Evolutionary conservation across 2,329 filamentous ascomycete genomes (phyloP).

Genomic region (Pseudopyrenochaeta lycopersici): DNA sequence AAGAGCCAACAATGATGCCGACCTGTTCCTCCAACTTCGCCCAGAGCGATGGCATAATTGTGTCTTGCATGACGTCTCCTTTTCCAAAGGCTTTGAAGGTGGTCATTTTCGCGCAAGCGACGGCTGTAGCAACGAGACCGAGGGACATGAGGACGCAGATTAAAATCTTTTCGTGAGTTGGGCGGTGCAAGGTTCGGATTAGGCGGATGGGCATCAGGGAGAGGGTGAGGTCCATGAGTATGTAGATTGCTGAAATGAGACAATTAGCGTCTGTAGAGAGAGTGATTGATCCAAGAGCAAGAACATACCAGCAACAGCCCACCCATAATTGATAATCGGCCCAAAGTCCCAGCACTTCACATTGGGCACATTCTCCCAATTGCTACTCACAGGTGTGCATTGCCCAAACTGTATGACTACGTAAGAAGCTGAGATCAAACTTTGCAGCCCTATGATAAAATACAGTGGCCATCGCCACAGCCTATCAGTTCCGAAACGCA

Average conservation of each 20-base stretch:
- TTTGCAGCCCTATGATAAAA: constrained; percentile 32
- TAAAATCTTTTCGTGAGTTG: constrained; percentile 32
- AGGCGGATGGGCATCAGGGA: constrained; percentile 36
- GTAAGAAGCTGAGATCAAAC: constrained; percentile 28
- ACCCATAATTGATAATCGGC: constrained; percentile 31
- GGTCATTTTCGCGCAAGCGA: constrained; percentile 34
- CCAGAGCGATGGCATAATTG: constrained; percentile 32
- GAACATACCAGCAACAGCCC: constrained; percentile 32
- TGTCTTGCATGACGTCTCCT: constrained; percentile 36
- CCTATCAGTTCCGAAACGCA: constrained; percentile 29
- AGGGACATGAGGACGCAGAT: constrained; percentile 34
- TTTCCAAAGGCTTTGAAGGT: constrained; percentile 30
- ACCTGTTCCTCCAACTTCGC: constrained; percentile 38
- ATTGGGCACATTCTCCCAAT: constrained; percentile 31
- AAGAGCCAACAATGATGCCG: constrained; percentile 37
- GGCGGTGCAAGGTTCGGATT: constrained; percentile 29
- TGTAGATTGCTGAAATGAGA: constrained; percentile 25
- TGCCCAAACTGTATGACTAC: constrained; percentile 38
- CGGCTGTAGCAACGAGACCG: constrained; percentile 32
- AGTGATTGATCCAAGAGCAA: not conserved
- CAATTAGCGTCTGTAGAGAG: not conserved
- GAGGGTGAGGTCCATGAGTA: constrained; percentile 36
- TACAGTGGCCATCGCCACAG: constrained; percentile 31
- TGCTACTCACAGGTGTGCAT: constrained; percentile 30
- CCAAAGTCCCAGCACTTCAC: constrained; percentile 32